A percentile compares a stretch with the other conserved stretches of the same genome.
Conservation (phyloP, 1,139 yeast genomes). For the Suhomyces terraborum region DNA sequence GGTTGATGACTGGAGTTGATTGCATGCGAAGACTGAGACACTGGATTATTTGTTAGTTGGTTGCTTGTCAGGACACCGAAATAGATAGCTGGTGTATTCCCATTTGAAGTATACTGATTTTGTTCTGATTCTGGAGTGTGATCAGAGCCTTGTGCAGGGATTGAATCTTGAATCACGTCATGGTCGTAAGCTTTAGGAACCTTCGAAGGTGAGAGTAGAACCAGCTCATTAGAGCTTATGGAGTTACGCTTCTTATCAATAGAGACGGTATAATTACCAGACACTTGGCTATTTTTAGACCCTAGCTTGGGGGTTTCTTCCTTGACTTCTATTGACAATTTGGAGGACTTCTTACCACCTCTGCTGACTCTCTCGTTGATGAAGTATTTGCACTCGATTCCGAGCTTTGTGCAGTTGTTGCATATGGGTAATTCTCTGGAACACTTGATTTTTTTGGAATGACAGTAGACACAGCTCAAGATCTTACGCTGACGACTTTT, state of each 20-base stretch:
- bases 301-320: neutral
- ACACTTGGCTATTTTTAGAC: neutral
- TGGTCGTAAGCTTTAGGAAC: neutral
- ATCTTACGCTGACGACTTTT: constrained; percentile 60
- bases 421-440: constrained; percentile 53
- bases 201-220: constrained; percentile 5
- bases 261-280: neutral
- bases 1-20: constrained; percentile 31
- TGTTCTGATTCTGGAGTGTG: neutral
- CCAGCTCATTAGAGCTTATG: constrained; percentile 10
- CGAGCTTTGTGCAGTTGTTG: constrained; percentile 49
- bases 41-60: neutral
- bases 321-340: constrained; percentile 15
- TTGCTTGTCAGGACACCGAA: neutral
- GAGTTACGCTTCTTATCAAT: constrained; percentile 3
- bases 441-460: constrained; percentile 62
- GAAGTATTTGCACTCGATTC: constrained; percentile 53
- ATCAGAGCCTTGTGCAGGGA: constrained; percentile 6
- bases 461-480: constrained; percentile 60
- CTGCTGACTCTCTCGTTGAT: constrained; percentile 56
- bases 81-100: neutral
- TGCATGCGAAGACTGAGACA: neutral
- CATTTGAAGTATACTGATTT: neutral
- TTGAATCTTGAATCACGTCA: constrained; percentile 32
- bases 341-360: constrained; percentile 41